A percentile compares a stretch with the other conserved stretches of the same genome.
Conservation (phyloP, 2,329 filamentous ascomycete genomes). For the Alternaria arbusti region DNA sequence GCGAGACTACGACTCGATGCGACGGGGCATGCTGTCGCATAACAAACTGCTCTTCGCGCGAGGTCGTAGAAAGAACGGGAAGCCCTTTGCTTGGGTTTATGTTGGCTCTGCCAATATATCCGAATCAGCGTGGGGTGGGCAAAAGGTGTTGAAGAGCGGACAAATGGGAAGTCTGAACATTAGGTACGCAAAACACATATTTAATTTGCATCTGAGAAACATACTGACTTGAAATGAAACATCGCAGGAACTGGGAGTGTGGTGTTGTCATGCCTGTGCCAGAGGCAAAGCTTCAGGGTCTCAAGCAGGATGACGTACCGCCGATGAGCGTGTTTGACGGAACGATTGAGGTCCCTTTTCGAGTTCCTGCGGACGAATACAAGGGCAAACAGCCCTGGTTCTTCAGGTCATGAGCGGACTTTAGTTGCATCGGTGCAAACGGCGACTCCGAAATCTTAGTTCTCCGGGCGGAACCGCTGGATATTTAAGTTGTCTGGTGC, state of each 20-base stretch:
- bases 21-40: conserved; percentile 80
- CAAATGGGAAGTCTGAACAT: conserved; percentile 73
- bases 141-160: conserved; percentile 72
- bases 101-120: conserved; percentile 91
- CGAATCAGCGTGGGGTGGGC: conserved; percentile 89
- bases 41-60: conserved; percentile 70
- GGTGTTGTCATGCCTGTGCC: conserved; percentile 76
- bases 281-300: conserved; percentile 17
- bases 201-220: not conserved
- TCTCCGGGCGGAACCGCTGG: not conserved
- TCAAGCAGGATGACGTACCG: conserved; percentile 25
- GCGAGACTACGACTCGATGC: conserved; percentile 75
- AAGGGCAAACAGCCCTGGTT: conserved; percentile 55
- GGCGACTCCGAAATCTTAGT: not conserved
- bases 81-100: conserved; percentile 74
- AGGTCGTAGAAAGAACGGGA: conserved; percentile 34
- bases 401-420: conserved; percentile 27
- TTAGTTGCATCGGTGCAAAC: not conserved
- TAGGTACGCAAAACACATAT: not conserved
- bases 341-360: conserved; percentile 69
- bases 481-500: not conserved
- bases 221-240: not conserved
- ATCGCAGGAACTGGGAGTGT: conserved; percentile 86
- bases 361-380: conserved; percentile 63
- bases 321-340: conserved; percentile 60